These are phyloP conservation scores for Neofusicoccum laricinum DNA, from an alignment of 2,329 filamentous ascomycete genomes.

Conservation along the genomic window DNA sequence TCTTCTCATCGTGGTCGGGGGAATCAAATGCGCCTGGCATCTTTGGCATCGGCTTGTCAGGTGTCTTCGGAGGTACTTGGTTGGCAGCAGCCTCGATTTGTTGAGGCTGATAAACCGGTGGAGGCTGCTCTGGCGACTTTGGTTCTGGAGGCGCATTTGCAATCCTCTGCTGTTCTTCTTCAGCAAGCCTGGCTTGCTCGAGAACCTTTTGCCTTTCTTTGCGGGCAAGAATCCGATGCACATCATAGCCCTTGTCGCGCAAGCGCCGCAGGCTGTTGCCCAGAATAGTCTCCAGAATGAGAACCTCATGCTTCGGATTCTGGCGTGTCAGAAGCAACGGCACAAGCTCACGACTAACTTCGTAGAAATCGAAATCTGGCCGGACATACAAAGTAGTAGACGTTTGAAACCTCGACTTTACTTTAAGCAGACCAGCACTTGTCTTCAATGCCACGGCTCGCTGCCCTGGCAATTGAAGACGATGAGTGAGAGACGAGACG, in stretches of 20 bases:
- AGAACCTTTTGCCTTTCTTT: constrained; percentile 75
- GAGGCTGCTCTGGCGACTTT: constrained; percentile 27
- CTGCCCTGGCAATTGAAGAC: constrained; percentile 10
- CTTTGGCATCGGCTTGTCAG: constrained; percentile 23
- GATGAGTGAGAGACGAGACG: constrained; percentile 67
- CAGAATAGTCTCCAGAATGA: constrained; percentile 88
- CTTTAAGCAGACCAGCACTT: constrained; percentile 63
- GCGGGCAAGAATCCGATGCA: constrained; percentile 90
- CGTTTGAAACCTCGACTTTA: constrained; percentile 67
- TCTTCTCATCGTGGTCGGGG: constrained; percentile 25
- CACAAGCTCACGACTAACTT: constrained; percentile 85
- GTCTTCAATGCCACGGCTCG: constrained; percentile 13
- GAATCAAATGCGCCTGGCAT: constrained; percentile 38
- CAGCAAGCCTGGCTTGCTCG: constrained; percentile 51
- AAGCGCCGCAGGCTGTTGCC: constrained; percentile 80
- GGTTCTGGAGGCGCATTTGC: neutral
- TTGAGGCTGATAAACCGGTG: constrained; percentile 22
- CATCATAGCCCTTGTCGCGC: constrained; percentile 88
- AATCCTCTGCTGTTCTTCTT: constrained; percentile 53
- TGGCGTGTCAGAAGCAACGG: constrained; percentile 76
- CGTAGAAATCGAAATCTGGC: constrained; percentile 77
- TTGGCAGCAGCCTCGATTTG: constrained; percentile 8
- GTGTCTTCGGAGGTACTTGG: constrained; percentile 16
- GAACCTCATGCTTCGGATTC: constrained; percentile 74
- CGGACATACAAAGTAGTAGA: constrained; percentile 78